A percentile compares a stretch with the other conserved stretches of the same genome.
Conservation (phyloP, 306 rosid species). For the Vachellia collinsii region DNA sequence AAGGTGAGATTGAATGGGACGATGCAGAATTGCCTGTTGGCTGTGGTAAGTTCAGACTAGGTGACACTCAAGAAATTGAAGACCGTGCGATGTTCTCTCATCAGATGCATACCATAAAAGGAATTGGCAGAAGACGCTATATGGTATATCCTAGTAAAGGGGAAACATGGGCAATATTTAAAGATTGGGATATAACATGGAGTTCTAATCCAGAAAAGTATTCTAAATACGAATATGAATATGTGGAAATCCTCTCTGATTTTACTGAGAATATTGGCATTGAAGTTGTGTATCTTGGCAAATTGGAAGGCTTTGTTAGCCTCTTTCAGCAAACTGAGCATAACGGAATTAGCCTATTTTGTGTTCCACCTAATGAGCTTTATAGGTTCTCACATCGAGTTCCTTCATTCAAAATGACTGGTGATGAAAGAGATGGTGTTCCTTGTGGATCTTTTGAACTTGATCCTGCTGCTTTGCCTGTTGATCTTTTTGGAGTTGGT, state of each 20-base stretch:
- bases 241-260: conserved; percentile 76
- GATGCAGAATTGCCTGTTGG: conserved; percentile 64
- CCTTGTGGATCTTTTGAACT: conserved; percentile 84
- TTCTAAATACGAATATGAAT: conserved; percentile 48
- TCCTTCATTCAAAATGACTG: conserved; percentile 78
- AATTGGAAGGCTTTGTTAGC: conserved; percentile 81
- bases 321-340: conserved; percentile 61
- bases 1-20: conserved; percentile 62
- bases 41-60: conserved; percentile 67
- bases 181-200: conserved; percentile 85
- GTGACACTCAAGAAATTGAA: conserved; percentile 39
- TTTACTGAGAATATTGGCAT: conserved; percentile 57
- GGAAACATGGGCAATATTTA: conserved; percentile 92
- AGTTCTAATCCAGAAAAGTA: conserved; percentile 62
- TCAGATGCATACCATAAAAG: conserved; percentile 54
- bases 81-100: conserved; percentile 72
- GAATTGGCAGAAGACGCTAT: conserved; percentile 37
- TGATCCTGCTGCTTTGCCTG: conserved; percentile 81
- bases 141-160: conserved; percentile 77
- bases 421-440: conserved; percentile 72
- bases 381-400: conserved; percentile 80
- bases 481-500: conserved; percentile 39
- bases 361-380: conserved; percentile 58
- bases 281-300: conserved; percentile 63
- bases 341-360: conserved; percentile 43